Percentiles rank a stretch among this genome's conserved stretches.
phyloP scores from a whole-genome alignment of 805 yeast genomes.

The Candida morakotiae region DNA sequence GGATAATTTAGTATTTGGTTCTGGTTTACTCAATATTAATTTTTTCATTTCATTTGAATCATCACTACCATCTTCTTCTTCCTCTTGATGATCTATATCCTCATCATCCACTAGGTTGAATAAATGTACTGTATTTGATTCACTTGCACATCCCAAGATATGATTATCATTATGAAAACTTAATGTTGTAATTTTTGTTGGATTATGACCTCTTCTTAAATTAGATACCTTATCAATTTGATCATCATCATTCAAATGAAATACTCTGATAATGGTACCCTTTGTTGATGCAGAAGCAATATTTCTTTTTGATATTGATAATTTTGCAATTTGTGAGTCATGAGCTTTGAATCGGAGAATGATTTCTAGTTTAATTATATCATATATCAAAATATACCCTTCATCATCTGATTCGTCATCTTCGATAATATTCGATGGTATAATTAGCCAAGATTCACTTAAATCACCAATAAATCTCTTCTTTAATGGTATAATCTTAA shows the following conservation, averaged over 20 bases:
- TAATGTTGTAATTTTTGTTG: constrained; percentile 29
- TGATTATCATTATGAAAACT: constrained; percentile 30
- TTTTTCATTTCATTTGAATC: constrained; percentile 28
- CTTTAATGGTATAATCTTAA: constrained; percentile 39
- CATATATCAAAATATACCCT: constrained; percentile 41
- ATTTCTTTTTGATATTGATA: constrained; percentile 24
- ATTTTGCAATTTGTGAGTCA: constrained; percentile 29
- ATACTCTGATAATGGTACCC: constrained; percentile 40
- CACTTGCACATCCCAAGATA: constrained; percentile 37
- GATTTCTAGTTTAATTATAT: constrained; percentile 30
- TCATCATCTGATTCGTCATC: constrained; percentile 22
- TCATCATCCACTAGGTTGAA: constrained; percentile 19
- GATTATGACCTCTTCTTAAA: constrained; percentile 39
- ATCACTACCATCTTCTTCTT: constrained; percentile 15
- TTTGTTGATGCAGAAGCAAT: constrained; percentile 41
- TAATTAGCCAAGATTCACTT: constrained; percentile 27
- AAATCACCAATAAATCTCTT: constrained; percentile 28
- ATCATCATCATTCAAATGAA: constrained; percentile 15
- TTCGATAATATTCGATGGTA: constrained; percentile 27
- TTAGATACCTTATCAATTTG: constrained; percentile 25
- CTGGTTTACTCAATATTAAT: constrained; percentile 22
- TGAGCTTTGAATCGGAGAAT: constrained; percentile 37
- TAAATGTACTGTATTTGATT: constrained; percentile 38
- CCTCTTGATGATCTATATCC: constrained; percentile 12
- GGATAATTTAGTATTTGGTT: constrained; percentile 3